Base-by-base conservation (phyloP, 768 basidiomycete species). In the Russula earlei region DNA sequence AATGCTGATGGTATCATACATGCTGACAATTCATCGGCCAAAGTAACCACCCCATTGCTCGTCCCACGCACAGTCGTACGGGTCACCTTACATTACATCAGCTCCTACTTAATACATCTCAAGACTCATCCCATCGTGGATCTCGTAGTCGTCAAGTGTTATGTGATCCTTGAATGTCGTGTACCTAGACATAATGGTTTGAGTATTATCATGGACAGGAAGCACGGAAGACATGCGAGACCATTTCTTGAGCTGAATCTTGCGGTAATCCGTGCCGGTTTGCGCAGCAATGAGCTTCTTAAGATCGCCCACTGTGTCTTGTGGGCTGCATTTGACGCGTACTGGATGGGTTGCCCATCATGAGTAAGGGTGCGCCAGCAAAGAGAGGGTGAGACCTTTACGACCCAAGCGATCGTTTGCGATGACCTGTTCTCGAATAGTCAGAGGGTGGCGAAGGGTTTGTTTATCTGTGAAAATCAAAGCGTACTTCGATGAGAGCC, bases 201-300 rank as follows among this genome's bases (percentile, higher is more conserved):
- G 52, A 17, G 20, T 27, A n/a, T 14, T 2, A 22, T 5, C 3
- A n/a, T 11, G 3, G 29, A 25, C 37, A 29, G 24, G 25, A 20
- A 46, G 6, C 7, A 42, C 29, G 11, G 37, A 31, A 9, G 12
- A 3, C 6, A 19, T 20, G 70, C 17, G 85, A 56, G 62, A 91
- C 96, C 94, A 97, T 79, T 97, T 97, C 85, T 96, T 98, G 50
- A 99, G 74, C 66, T 84, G 80, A 56, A 99, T 95, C 80, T 95
- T 98, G 33, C 69, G 72, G 5, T 73, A 65, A 65, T 91, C 82
- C 15, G 95, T 96, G 52, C 96, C 96, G 0, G 82, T 96, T 70
- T 99, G 96, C 0, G 93, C 95, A 2, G 87, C 95, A 63, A 99
- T 97, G 58, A 99, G 84, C 70, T 87, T 87, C 79, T 98, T 98